A percentile compares a stretch with the other conserved stretches of the same genome.
Evolutionary conservation across 73 alveolate species (phyloP).

Genomic region (Breviolum minutum): DNA sequence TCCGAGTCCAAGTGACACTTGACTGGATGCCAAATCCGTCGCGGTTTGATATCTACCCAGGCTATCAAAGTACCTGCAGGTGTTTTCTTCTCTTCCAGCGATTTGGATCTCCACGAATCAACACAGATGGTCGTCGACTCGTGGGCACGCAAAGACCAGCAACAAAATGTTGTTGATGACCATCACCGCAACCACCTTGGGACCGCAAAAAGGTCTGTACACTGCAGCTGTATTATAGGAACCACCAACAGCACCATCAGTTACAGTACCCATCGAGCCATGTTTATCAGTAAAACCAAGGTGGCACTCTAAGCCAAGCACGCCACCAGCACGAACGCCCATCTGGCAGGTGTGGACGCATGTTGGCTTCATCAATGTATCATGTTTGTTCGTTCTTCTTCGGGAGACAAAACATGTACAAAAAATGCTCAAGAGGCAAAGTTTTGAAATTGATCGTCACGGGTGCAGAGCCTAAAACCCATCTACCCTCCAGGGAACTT

Average conservation of each 20-base stretch:
- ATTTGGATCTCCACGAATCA: too few relatives aligned
- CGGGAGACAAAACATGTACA: too few relatives aligned
- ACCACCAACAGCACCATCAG: too few relatives aligned
- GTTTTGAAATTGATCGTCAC: neutral
- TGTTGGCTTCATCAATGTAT: too few relatives aligned
- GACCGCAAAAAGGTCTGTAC: too few relatives aligned
- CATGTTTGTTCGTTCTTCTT: too few relatives aligned
- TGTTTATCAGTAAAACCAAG: too few relatives aligned
- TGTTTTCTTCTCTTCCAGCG: neutral
- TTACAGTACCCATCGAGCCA: too few relatives aligned
- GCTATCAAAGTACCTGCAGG: constrained; percentile 83
- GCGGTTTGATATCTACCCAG: constrained; percentile 84
- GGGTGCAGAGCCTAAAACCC: too few relatives aligned
- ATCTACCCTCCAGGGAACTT: too few relatives aligned
- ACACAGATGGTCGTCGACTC: too few relatives aligned
- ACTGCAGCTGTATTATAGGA: too few relatives aligned
- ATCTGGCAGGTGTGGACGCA: neutral
- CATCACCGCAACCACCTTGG: constrained; percentile 79
- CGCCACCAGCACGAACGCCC: constrained; percentile 65
- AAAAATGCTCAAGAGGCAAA: neutral
- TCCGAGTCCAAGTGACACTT: constrained; percentile 23
- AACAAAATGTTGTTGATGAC: constrained; percentile 90
- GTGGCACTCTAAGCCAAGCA: neutral
- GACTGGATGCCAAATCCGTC: constrained; percentile 76
- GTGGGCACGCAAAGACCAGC: constrained; percentile 81